Evolutionary conservation across 73 alveolate species (phyloP), one percentile per base, ranked within the genome.

Genomic region (Breviolum minutum): DNA sequence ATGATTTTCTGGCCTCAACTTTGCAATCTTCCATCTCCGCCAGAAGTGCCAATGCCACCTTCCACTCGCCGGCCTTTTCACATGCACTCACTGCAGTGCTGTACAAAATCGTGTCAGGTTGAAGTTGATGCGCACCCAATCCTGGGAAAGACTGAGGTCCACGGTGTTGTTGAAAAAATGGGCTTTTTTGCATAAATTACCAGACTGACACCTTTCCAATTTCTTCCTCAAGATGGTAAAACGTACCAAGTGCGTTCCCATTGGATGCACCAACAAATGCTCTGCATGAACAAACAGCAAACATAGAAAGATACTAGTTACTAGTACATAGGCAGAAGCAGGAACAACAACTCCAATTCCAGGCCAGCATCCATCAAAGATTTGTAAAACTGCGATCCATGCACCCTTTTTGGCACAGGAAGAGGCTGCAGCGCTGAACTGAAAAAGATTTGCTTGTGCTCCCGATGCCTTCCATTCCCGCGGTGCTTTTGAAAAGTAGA

Each of bases 41-140:
- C 92, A 83, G 26, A 17, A 83, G 92, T 7, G 76, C 92, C 92
- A 83, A 61, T 20, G 92, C 76, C 62, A 2, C 62, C 61, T 6
- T 83, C 92, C 92, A 83, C 48, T 54, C 71, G 22, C 76, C 61
- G 62, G 92, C 92, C 92, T 83, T 83, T 62, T 83, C 92, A 61
- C 92, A 83, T 26, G 92, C 92, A 83, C 92, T 83, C 92, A 83
- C 92, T 8, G 92, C 92, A 6, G 92, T 83, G 61, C 92, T 83
- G 92, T 83, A 80, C 64, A 80, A 48, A 48, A 80, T 16, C 19
- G 88, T 80, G 88, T 80, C 88, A 16, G 88, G 69, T 27, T 32
- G 12, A 48, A 80, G 88, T 32, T 48, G 69, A 17, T 32, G 88
- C 11, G 29, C 17, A 2, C 68, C 62, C 69, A 80, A 80, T 80